A percentile compares a stretch with the other conserved stretches of the same genome.
These are phyloP conservation scores for Bonia amplexicaulis DNA, from an alignment of 176 grass and related monocot genomes.

Conservation along the genomic window DNA sequence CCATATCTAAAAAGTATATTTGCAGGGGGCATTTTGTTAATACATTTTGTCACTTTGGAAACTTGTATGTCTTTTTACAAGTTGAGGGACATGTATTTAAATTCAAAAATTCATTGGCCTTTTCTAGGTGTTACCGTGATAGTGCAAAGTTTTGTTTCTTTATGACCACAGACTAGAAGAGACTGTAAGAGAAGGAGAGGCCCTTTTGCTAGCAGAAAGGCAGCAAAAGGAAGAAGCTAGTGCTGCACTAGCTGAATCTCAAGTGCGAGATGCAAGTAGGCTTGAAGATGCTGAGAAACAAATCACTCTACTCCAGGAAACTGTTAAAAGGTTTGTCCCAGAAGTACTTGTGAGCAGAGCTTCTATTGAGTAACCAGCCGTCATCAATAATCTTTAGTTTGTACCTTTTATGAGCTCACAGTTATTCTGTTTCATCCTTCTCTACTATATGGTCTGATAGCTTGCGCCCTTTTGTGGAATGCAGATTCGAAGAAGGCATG, in stretches of 20 bases:
- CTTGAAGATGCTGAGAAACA: conserved; percentile 65
- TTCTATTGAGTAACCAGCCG: neutral
- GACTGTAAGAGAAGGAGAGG: conserved; percentile 51
- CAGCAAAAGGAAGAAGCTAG: conserved; percentile 47
- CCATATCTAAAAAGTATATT: conserved; percentile 21
- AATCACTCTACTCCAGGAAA: conserved; percentile 51
- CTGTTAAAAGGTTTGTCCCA: conserved; percentile 48
- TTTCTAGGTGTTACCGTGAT: conserved; percentile 11
- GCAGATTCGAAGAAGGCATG: conserved; percentile 50
- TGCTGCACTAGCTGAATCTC: conserved; percentile 45
- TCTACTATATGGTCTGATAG: conserved; percentile 14
- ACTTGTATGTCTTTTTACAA: neutral
- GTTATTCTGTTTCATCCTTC: conserved; percentile 17
- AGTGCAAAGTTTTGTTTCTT: neutral
- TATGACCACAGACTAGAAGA: conserved; percentile 47
- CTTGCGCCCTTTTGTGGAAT: conserved; percentile 15
- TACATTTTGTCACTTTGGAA: conserved; percentile 10
- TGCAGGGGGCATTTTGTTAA: neutral
- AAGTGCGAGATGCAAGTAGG: conserved; percentile 43
- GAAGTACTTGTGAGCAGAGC: conserved; percentile 1
- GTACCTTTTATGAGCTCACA: conserved; percentile 7
- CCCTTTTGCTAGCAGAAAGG: conserved; percentile 54
- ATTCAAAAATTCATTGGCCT: neutral
- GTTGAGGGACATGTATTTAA: neutral
- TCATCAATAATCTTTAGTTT: conserved; percentile 23